Evolutionary conservation across 2,329 filamentous ascomycete genomes (phyloP).

Genomic region (Furcasterigmium sp.): DNA sequence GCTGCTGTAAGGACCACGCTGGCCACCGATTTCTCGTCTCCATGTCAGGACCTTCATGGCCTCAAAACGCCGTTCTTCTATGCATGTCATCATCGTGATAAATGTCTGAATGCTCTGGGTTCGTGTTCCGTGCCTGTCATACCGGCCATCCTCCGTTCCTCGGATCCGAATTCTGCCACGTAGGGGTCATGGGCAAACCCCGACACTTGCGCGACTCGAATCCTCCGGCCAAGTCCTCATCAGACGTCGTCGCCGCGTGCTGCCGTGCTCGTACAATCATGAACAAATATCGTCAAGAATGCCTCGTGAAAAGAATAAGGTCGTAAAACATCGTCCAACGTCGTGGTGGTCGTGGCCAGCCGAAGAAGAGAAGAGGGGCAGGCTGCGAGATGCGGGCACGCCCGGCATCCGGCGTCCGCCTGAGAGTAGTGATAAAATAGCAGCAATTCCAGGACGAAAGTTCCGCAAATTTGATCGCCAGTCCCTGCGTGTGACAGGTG

Average conservation of each 20-base stretch:
- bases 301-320: slow-evolving; percentile 15
- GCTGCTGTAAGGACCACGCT: background rate
- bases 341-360: slow-evolving; percentile 13
- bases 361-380: slow-evolving; percentile 1
- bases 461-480: slow-evolving; percentile 1
- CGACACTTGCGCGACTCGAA: background rate
- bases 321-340: slow-evolving; percentile 13
- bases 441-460: background rate
- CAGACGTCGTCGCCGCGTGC: background rate
- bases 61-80: slow-evolving; percentile 7
- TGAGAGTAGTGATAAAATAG: slow-evolving; percentile 9
- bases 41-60: slow-evolving; percentile 1
- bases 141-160: slow-evolving; percentile 3
- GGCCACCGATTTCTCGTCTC: background rate
- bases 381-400: background rate
- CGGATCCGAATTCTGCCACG: background rate
- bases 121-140: slow-evolving; percentile 12
- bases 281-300: slow-evolving; percentile 7
- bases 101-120: slow-evolving; percentile 10
- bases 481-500: slow-evolving; percentile 6
- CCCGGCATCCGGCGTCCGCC: background rate
- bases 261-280: slow-evolving; percentile 13
- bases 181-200: background rate
- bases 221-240: background rate
- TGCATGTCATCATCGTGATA: slow-evolving; percentile 6